Evolutionary conservation across 768 basidiomycete genomes (phyloP).

Genomic region (Boletus bicolor): DNA sequence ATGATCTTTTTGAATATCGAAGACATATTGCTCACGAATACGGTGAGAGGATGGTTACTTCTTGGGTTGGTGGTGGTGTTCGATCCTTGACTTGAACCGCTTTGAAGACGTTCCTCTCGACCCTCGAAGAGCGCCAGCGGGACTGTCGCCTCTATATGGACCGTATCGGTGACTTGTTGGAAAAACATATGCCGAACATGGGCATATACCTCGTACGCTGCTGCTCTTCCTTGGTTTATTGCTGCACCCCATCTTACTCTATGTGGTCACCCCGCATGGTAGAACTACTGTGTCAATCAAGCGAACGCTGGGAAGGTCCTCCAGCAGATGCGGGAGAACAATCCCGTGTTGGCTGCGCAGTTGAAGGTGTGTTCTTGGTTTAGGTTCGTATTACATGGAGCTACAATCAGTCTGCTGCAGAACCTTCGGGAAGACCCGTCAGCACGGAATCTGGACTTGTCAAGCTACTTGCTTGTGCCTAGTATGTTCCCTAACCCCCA

Average conservation of each 20-base stretch:
- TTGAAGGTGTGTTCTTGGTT: slow-evolving; percentile 51
- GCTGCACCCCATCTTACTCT: not conserved
- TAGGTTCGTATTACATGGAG: not conserved
- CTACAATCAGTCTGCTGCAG: slow-evolving; percentile 34
- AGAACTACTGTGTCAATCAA: slow-evolving; percentile 94
- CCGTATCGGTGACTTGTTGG: slow-evolving; percentile 80
- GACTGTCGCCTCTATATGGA: slow-evolving; percentile 90
- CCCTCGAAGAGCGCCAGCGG: slow-evolving; percentile 88
- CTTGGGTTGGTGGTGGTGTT: not conserved
- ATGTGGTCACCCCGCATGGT: not conserved
- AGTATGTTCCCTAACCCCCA: slow-evolving; percentile 47
- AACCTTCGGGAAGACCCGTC: slow-evolving; percentile 72
- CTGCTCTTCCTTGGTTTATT: not conserved
- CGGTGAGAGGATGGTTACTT: slow-evolving; percentile 43
- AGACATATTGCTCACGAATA: slow-evolving; percentile 86
- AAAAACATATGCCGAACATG: slow-evolving; percentile 73
- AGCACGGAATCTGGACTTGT: slow-evolving; percentile 80
- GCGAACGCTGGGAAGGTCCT: slow-evolving; percentile 70
- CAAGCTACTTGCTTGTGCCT: slow-evolving; percentile 88
- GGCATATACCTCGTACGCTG: slow-evolving; percentile 67
- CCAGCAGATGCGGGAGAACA: slow-evolving; percentile 66
- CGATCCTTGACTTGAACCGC: not conserved
- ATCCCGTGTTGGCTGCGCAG: slow-evolving; percentile 60
- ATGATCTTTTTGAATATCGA: slow-evolving; percentile 93
- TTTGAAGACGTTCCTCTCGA: slow-evolving; percentile 73